Percentiles rank a stretch among this genome's conserved stretches.
phyloP scores from a whole-genome alignment of 2,329 filamentous ascomycete genomes.

The Neodidymelliopsis sp. region DNA sequence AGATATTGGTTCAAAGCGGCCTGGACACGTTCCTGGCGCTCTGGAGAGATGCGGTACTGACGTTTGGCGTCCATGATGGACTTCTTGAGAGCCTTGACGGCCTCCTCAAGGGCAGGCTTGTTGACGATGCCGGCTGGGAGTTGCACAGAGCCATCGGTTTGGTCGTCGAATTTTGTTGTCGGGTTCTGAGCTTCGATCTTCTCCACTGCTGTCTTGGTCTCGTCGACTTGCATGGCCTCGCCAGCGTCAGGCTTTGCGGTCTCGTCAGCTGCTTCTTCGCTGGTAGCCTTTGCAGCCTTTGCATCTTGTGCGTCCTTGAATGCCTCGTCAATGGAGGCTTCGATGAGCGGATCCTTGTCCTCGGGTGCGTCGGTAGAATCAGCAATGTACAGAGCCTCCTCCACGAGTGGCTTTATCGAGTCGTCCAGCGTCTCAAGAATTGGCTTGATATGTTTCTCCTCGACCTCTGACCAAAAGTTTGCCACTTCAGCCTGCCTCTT shows the following conservation, averaged over 20 bases:
- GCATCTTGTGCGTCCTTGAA: constrained; percentile 15
- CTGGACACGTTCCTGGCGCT: constrained; percentile 78
- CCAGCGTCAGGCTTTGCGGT: constrained; percentile 16
- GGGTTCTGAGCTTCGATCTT: constrained; percentile 38
- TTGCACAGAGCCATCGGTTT: constrained; percentile 40
- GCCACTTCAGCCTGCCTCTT: constrained; percentile 78
- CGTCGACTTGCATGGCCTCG: constrained; percentile 20
- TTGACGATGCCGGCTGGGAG: constrained; percentile 38
- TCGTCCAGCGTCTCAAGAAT: constrained; percentile 68
- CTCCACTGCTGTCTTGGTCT: constrained; percentile 36
- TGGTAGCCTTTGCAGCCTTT: constrained; percentile 13
- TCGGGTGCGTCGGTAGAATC: constrained; percentile 39
- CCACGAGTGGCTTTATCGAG: constrained; percentile 67
- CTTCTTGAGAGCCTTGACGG: constrained; percentile 69
- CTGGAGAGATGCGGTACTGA: constrained; percentile 78
- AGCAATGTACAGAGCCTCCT: constrained; percentile 64
- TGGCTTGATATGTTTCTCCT: constrained; percentile 80
- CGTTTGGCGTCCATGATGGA: constrained; percentile 85
- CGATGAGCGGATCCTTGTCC: constrained; percentile 44
- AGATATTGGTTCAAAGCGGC: constrained; percentile 76
- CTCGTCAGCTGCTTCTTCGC: constrained; percentile 14
- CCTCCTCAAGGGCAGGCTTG: constrained; percentile 50
- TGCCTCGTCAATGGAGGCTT: constrained; percentile 34
- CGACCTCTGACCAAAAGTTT: constrained; percentile 82
- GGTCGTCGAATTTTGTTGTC: constrained; percentile 31